A percentile compares a stretch with the other conserved stretches of the same genome.
Conservation (phyloP, 805 yeast species). For the Saccharomyces mikatae region DNA sequence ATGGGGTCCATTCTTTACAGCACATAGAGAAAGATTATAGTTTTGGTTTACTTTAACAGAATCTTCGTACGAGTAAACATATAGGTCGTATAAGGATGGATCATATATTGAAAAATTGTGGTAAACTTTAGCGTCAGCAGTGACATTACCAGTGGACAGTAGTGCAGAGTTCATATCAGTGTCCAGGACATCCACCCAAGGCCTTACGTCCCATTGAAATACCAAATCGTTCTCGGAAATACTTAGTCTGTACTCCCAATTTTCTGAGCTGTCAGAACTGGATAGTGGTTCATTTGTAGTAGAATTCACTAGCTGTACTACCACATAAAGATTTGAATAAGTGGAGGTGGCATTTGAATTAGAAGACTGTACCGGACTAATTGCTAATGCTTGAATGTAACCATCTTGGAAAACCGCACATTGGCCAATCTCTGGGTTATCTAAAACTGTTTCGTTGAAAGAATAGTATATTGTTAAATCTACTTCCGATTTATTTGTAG, state of each 20-base stretch:
- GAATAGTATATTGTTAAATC: constrained; percentile 20
- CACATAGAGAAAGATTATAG: constrained; percentile 61
- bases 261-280: neutral
- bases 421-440: constrained; percentile 10
- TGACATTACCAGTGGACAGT: constrained; percentile 51
- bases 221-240: constrained; percentile 54
- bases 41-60: constrained; percentile 28
- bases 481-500: constrained; percentile 14
- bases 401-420: constrained; percentile 19
- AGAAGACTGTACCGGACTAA: constrained; percentile 13
- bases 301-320: constrained; percentile 19
- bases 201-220: constrained; percentile 59
- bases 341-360: constrained; percentile 10
- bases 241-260: constrained; percentile 61
- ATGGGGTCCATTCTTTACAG: constrained; percentile 47
- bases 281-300: constrained; percentile 13
- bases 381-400: constrained; percentile 25
- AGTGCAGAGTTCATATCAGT: constrained; percentile 62
- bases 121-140: constrained; percentile 14
- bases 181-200: constrained; percentile 54
- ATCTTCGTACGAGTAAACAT: constrained; percentile 40
- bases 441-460: constrained; percentile 19
- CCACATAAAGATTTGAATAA: constrained; percentile 21
- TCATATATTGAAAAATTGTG: constrained; percentile 20
- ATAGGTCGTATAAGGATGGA: constrained; percentile 31